Evolutionary conservation across 1,284 basidiomycete species (phyloP), one percentile per base, ranked within the genome.

Genomic region (Ceratobasidium sp.): DNA sequence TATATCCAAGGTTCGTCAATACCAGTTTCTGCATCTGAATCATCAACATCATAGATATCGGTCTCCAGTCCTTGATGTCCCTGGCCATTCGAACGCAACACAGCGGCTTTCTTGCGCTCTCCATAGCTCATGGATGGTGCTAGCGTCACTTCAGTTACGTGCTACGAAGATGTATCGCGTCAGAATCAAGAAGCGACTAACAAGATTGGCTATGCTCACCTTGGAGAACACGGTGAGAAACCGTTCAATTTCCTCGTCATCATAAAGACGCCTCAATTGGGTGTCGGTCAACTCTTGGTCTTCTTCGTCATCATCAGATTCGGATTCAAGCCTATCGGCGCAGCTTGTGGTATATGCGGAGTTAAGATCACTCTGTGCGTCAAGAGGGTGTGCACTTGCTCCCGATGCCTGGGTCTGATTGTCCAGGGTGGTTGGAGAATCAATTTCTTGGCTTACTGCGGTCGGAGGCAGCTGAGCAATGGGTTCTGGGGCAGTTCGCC

Each of bases 231-330:
- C 52, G n/a, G 41, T 53, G 4, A 71, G 44, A 25, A 69, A 71
- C 1, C 70, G 67, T 21, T 71, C 68, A n/a, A 71, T 64, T 29
- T 71, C 70, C 19, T 71, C 70, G n/a, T 69, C 70, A n/a, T 71
- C 70, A 29, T 53, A 71, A 16, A 71, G 47, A 16, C 56, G 50
- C 8, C 68, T 57, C 2, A 71, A 42, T 27, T 71, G 60, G 2
- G 16, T 19, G 30, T 66, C 49, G 16, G 49, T 54, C 50, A 66
- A 21, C 1, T 50, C 41, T 14, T 54, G 13, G 27, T 66, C 50
- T 13, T 46, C 50, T 54, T 66, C 60, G 21, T 54, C 52, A 42
- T 46, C 50, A 29, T 66, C 60, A 16, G n/a, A 21, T 44, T 66
- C 60, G 16, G n/a, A 11, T 23, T 66, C 60, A 30, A 50, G n/a